phyloP scores from a whole-genome alignment of 352 stramenopile species.

The Globisporangium middletonii region DNA sequence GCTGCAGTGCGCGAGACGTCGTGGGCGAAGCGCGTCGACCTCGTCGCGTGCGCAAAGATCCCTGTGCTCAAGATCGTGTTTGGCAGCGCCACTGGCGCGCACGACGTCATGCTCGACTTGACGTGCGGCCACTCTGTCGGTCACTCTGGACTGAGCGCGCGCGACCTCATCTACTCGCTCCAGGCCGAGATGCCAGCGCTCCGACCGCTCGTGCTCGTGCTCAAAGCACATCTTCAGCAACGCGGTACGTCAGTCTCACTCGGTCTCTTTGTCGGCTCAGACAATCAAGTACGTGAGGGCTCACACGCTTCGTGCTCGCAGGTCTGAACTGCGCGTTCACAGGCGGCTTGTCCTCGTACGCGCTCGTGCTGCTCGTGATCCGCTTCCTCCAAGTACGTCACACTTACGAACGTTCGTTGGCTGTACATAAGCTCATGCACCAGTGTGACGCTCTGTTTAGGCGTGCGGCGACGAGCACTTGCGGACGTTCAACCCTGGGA shows the following conservation, averaged over 20 bases:
- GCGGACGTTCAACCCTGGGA: conserved; percentile 30
- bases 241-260: conserved; percentile 30
- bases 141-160: conserved; percentile 91
- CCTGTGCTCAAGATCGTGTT: conserved; percentile 94
- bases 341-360: conserved; percentile 94
- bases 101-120: conserved; percentile 88
- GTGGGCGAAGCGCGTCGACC: conserved; percentile 87
- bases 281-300: not conserved
- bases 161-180: conserved; percentile 89
- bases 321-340: conserved; percentile 93
- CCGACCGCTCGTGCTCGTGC: conserved; percentile 91
- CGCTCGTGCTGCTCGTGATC: conserved; percentile 92
- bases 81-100: conserved; percentile 9
- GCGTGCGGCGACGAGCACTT: conserved; percentile 68
- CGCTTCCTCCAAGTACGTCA: conserved; percentile 88
- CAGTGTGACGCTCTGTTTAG: conserved; percentile 17
- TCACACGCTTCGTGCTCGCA: conserved; percentile 16
- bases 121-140: conserved; percentile 92
- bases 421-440: not conserved
- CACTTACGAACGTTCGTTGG: not conserved
- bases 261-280: too few species aligned
- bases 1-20: conserved; percentile 69
- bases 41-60: conserved; percentile 93
- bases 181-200: conserved; percentile 91
- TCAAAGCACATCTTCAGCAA: conserved; percentile 85